Conservation (phyloP, 1,139 yeast genomes). For the Hansenula sp. region DNA sequence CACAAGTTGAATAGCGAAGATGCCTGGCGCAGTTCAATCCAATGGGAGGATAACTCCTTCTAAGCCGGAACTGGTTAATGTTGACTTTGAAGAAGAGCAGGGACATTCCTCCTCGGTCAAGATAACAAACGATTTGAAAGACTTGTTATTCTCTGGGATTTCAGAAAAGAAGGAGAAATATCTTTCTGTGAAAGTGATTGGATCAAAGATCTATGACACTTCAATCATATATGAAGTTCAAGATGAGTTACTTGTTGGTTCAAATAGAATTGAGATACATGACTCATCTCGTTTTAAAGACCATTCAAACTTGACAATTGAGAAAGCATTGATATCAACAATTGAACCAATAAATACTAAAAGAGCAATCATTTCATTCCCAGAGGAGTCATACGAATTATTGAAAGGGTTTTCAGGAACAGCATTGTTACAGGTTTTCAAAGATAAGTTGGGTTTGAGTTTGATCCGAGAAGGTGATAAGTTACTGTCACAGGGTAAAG, state of each 20-base stretch:
- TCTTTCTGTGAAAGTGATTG: conserved; percentile 16
- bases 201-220: conserved; percentile 6
- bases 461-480: conserved; percentile 19
- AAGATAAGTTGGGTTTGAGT: conserved; percentile 6
- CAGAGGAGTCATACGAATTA: conserved; percentile 13
- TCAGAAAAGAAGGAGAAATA: neutral
- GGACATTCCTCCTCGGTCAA: neutral
- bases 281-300: conserved; percentile 12
- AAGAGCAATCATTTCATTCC: conserved; percentile 16
- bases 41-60: neutral
- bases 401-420: conserved; percentile 13
- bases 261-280: conserved; percentile 6
- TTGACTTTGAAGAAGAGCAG: neutral
- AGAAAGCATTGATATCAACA: conserved; percentile 10
- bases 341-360: conserved; percentile 11
- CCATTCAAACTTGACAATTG: conserved; percentile 16
- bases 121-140: neutral
- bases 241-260: conserved; percentile 3
- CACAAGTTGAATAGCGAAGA: neutral
- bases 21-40: neutral
- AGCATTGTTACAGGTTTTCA: conserved; percentile 9
- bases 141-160: neutral
- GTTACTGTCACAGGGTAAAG: conserved; percentile 34
- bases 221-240: conserved; percentile 14
- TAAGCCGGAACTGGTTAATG: neutral